Conservation (phyloP, 192 early-diverging fungal species). For the Linnemannia elongata region DNA sequence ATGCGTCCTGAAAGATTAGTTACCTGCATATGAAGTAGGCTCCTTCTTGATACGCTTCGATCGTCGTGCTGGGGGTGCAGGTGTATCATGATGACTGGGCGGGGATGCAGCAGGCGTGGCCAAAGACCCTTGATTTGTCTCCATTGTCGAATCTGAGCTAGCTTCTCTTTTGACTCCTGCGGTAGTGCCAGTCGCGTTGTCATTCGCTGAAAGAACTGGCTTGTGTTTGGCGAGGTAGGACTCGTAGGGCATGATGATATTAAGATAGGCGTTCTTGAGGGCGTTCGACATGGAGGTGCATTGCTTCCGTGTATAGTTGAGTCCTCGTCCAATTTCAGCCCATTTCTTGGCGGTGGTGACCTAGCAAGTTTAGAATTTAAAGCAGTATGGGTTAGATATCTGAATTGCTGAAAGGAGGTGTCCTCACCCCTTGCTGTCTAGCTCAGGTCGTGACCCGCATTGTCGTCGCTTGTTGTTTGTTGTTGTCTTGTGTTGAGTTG, state of each 20-base stretch:
- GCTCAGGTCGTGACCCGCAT: conserved; percentile 6
- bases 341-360: conserved; percentile 80
- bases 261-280: conserved; percentile 72
- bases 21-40: conserved; percentile 42
- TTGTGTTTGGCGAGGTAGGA: conserved; percentile 65
- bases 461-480: neutral
- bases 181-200: neutral
- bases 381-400: neutral
- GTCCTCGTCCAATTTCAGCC: conserved; percentile 80
- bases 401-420: neutral
- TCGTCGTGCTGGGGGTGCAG: conserved; percentile 25
- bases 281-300: conserved; percentile 79
- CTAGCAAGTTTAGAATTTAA: conserved; percentile 34
- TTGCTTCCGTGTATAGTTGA: conserved; percentile 74
- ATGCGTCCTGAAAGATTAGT: neutral
- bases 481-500: neutral
- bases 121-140: conserved; percentile 19
- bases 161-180: conserved; percentile 34
- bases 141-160: conserved; percentile 28
- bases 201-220: conserved; percentile 2
- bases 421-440: neutral
- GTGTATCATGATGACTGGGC: conserved; percentile 11
- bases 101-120: conserved; percentile 48
- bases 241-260: conserved; percentile 75
- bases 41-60: conserved; percentile 55